Conservation (phyloP, 2,329 filamentous ascomycete genomes). For the Escovopsis sp. region DNA sequence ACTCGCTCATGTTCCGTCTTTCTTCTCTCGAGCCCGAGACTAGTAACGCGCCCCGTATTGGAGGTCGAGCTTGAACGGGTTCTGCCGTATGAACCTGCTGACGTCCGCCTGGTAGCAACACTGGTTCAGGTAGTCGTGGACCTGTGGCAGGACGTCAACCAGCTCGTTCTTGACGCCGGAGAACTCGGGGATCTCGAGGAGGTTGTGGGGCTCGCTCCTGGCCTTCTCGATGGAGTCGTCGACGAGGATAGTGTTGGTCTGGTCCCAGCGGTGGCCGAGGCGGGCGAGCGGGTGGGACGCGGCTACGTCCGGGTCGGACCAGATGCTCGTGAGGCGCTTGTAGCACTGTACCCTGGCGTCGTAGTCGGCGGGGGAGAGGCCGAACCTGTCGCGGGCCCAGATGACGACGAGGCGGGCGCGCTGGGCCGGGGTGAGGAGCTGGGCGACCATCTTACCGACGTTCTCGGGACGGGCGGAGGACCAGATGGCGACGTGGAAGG, state of each 20-base stretch:
- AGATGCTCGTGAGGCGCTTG: constrained; percentile 65
- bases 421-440: constrained; percentile 45
- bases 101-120: constrained; percentile 43
- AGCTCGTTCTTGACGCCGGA: constrained; percentile 27
- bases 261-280: constrained; percentile 46
- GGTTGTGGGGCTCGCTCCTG: constrained; percentile 66
- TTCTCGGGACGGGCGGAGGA: constrained; percentile 69
- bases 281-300: constrained; percentile 28
- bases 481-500: constrained; percentile 78
- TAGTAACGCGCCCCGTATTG: constrained; percentile 8
- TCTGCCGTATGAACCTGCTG: constrained; percentile 41
- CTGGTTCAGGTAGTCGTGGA: constrained; percentile 46
- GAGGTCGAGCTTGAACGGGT: constrained; percentile 31
- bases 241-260: constrained; percentile 76
- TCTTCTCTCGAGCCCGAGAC: too few relatives aligned
- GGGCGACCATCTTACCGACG: constrained; percentile 50
- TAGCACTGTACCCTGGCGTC: constrained; percentile 66
- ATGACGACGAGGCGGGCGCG: constrained; percentile 45
- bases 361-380: constrained; percentile 51
- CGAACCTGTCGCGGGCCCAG: constrained; percentile 69
- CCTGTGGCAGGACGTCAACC: constrained; percentile 35
- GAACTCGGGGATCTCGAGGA: constrained; percentile 72
- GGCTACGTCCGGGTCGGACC: constrained; percentile 37
- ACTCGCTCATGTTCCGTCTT: neutral
- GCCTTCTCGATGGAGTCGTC: constrained; percentile 79